Conservation (phyloP, 2,329 filamentous ascomycete species). For the Fusarium pseudonygamai region DNA sequence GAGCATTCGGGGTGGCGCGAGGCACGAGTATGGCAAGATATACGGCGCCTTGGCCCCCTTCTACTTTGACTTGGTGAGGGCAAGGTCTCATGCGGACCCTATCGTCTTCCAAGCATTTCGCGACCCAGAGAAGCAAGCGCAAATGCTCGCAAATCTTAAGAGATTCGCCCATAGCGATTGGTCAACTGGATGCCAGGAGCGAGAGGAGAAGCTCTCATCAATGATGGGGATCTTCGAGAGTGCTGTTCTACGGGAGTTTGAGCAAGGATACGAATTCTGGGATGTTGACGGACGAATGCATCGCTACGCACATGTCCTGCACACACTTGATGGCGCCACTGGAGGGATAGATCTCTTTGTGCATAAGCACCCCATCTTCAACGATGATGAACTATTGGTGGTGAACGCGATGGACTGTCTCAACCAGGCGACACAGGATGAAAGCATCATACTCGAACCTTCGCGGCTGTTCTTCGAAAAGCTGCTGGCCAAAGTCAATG, state of each 20-base stretch:
- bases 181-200: constrained; percentile 74
- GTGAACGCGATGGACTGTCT: constrained; percentile 82
- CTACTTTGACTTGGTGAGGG: constrained; percentile 81
- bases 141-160: constrained; percentile 84
- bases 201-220: constrained; percentile 76
- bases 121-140: constrained; percentile 89
- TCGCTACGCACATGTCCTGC: constrained; percentile 86
- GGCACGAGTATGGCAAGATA: constrained; percentile 89
- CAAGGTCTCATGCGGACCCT: constrained; percentile 79
- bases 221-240: constrained; percentile 90
- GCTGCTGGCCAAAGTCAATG: constrained; percentile 79
- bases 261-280: constrained; percentile 87
- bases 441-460: constrained; percentile 76
- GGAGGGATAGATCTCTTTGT: constrained; percentile 86
- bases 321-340: constrained; percentile 80
- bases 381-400: constrained; percentile 73
- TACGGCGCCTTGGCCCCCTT: constrained; percentile 90
- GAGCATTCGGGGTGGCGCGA: constrained; percentile 84
- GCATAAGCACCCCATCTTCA: constrained; percentile 86
- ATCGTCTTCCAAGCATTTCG: constrained; percentile 87
- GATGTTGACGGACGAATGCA: constrained; percentile 91
- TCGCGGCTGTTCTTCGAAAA: constrained; percentile 83
- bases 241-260: constrained; percentile 89
- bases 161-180: constrained; percentile 84
- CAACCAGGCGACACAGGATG: constrained; percentile 70